phyloP scores from a whole-genome alignment of 78 protist species.

The Dictyostelium firmibasis region DNA sequence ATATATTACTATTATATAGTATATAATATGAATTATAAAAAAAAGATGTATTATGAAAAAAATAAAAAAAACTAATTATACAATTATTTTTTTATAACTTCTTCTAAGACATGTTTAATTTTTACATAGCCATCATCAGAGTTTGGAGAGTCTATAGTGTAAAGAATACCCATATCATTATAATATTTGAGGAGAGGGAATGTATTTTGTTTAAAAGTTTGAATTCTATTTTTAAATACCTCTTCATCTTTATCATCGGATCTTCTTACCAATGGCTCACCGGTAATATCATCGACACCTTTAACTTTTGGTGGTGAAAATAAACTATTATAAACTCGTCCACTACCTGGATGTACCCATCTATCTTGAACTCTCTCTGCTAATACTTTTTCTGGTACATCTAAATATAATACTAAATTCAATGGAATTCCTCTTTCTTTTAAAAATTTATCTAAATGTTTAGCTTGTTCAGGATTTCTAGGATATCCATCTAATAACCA shows the following conservation, averaged over 20 bases:
- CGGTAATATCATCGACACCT: conserved; percentile 92
- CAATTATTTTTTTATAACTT: not conserved
- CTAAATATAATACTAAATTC: conserved; percentile 57
- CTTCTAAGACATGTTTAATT: conserved; percentile 8
- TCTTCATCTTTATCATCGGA: conserved; percentile 92
- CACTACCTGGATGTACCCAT: conserved; percentile 81
- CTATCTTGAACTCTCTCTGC: conserved; percentile 73
- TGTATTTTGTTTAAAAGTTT: conserved; percentile 45
- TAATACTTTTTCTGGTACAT: conserved; percentile 68
- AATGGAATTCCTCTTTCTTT: conserved; percentile 17
- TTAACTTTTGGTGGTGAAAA: conserved; percentile 92
- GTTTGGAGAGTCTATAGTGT: conserved; percentile 53
- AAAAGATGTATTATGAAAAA: not conserved
- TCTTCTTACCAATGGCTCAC: conserved; percentile 95
- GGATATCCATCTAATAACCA: conserved; percentile 94
- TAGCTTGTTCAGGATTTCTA: conserved; percentile 85
- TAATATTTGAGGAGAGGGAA: conserved; percentile 63
- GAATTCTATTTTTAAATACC: conserved; percentile 48
- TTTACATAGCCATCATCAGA: conserved; percentile 71
- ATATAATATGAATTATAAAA: not conserved
- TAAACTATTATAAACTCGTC: conserved; percentile 92
- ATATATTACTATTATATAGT: not conserved
- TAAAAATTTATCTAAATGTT: conserved; percentile 30
- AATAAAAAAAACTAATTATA: not conserved
- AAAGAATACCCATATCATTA: conserved; percentile 12